Base-by-base conservation (phyloP, 2,329 filamentous ascomycete genomes). In the Paraphaeosphaeria minitans region DNA sequence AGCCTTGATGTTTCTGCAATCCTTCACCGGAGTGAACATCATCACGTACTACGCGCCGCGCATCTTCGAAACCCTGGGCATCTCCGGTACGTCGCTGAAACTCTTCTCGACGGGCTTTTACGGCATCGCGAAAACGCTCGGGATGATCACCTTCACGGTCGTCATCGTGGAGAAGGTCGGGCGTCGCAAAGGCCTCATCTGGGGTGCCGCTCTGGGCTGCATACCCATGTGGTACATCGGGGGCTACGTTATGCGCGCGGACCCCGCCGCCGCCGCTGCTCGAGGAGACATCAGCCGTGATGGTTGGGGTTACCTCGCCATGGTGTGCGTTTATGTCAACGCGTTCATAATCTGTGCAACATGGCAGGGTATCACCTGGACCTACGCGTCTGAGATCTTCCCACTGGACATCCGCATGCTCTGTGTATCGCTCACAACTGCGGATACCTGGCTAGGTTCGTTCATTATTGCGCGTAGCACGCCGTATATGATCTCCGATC, bases 281-380 rank as follows among this genome's bases (percentile, higher is more conserved):
- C 63, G 65, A 2, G 82, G 82, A 8, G 71, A 75, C 13, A 67
- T 80, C 1, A 73, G 78, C 6, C 80, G 81, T 0, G 69, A 77
- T 7, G 80, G 79, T 3, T 82, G 82, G 57, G 84, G 83, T 0
- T 80, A 82, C 57, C 78, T 83, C 14, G 83, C 83, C 8, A 84
- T 83, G 33, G 83, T 82, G 2, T 82, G 82, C 67, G 81, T 85
- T 24, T 85, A 85, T 74, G 73, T 85, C 0, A 85, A 84, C 61
- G 83, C 79, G 1, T 77, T 84, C 46, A 84, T 84, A 62, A 84
- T 83, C 49, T 82, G 77, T 52, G 76, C 77, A 0, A 78, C 77
- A 1, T 80, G 78, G 78, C 77, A 79, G 50, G 75, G 72, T 1
- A 77, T 78, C 13, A 74, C 76, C 0, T 79, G 75, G 74, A 79